Evolutionary conservation across 2,329 filamentous ascomycete species (phyloP), one percentile per base, ranked within the genome.

Genomic region (Claviceps sp.): DNA sequence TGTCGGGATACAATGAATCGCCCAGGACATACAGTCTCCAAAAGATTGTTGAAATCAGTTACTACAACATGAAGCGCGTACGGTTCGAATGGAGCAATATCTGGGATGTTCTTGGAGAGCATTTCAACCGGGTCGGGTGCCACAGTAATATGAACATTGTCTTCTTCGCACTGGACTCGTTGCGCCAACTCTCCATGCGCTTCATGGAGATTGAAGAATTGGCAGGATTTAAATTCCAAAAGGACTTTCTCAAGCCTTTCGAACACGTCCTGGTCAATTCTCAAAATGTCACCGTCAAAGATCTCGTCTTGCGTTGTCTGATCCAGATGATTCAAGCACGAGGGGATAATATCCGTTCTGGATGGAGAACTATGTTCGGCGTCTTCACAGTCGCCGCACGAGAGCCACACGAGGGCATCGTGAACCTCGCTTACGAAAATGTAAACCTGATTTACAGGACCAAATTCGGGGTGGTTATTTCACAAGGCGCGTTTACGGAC

Each of bases 281-380:
- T 43, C 88, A 77, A 57, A 88, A 93, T 56, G 83, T 95, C 18
- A 83, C 87, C 0, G 93, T 99, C 60, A 98, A 98, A 68, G 93
- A 99, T 61, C 91, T 98, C 85, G 88, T 95, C 46, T 73, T 99
- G 24, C 82, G 91, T 44, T 99, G 94, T 64, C 73, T 99, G 55
- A 94, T 96, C 52, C 94, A 99, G 68, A 98, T 99, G 94, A 95
- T 98, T 47, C 93, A 98, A 70, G 90, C 91, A 37, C 80, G 88
- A 53, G 94, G 94, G 5, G 86, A 96, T 67, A 97, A 97, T 60
- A 98, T 99, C 62, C 84, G 91, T 50, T 96, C 90, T 41, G 93
- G 93, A 5, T 99, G 93, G 93, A 85, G 93, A 64, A 97, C 94
- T 20, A 98, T 99, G 91, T 97, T 99, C 68, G 93, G 91, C 4